phyloP scores from a whole-genome alignment of 2,329 filamentous ascomycete genomes.

The Rhinocladiella similis region DNA sequence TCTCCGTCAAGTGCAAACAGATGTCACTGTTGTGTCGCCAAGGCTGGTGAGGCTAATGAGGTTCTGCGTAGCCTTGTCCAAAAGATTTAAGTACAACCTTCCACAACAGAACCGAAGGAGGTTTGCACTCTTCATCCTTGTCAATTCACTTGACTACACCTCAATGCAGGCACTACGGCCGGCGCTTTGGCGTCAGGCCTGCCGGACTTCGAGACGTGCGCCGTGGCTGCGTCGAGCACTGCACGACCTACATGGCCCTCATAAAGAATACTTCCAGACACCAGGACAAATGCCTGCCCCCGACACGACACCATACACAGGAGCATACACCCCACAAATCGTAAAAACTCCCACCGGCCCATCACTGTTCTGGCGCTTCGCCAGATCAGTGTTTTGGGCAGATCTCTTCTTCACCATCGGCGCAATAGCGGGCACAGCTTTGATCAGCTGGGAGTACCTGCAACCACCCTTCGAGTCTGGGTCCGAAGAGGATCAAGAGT shows the following conservation, averaged over 20 bases:
- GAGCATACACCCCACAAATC: not conserved
- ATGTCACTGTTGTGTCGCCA: not conserved
- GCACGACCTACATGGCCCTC: slow-evolving; percentile 26
- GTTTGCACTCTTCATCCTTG: not conserved
- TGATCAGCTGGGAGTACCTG: slow-evolving; percentile 31
- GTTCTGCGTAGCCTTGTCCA: not conserved
- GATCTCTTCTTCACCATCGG: slow-evolving; percentile 22
- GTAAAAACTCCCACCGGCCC: slow-evolving; percentile 1
- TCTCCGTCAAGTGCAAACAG: too few relatives aligned
- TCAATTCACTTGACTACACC: not conserved
- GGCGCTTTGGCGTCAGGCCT: slow-evolving; percentile 16
- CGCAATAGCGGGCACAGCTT: slow-evolving; percentile 20
- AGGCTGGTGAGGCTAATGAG: not conserved
- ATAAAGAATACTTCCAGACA: slow-evolving; percentile 32
- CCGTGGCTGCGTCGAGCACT: slow-evolving; percentile 7
- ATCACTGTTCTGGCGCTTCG: slow-evolving; percentile 18
- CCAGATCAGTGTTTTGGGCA: slow-evolving; percentile 20
- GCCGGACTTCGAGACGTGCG: not conserved
- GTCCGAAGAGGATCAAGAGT: slow-evolving; percentile 35
- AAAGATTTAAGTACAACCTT: not conserved
- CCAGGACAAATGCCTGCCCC: slow-evolving; percentile 27
- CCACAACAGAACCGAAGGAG: not conserved
- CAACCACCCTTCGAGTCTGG: slow-evolving; percentile 34
- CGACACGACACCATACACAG: slow-evolving; percentile 21
- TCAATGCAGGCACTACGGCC: slow-evolving; percentile 23